phyloP scores from a whole-genome alignment of 116 monocot species.

The Trichopus zeylanicus region DNA sequence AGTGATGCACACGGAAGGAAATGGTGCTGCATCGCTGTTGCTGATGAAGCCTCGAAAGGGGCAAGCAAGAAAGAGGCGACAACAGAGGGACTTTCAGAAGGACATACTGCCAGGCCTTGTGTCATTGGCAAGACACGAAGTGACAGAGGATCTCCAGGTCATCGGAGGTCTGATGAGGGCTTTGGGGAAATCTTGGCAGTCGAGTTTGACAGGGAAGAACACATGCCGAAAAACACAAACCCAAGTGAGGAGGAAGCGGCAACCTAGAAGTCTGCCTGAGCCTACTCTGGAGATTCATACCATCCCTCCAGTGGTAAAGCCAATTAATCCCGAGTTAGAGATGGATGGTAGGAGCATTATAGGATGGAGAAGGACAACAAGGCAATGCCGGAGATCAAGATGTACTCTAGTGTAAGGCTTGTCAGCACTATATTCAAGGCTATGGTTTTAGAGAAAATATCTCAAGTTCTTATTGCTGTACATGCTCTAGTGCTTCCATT shows the following conservation, averaged over 20 bases:
- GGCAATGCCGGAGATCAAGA: conserved; percentile 58
- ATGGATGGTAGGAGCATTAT: conserved; percentile 20
- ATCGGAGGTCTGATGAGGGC: conserved; percentile 42
- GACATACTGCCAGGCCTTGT: conserved; percentile 78
- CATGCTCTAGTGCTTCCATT: conserved; percentile 8
- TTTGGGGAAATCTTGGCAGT: conserved; percentile 26
- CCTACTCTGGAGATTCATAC: conserved; percentile 1
- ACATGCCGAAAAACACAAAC: conserved; percentile 12
- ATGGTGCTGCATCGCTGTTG: conserved; percentile 15
- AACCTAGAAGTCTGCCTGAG: conserved; percentile 7
- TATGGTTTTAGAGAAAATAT: background rate
- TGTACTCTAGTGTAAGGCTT: conserved; percentile 20
- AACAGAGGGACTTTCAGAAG: conserved; percentile 72
- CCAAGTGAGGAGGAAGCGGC: conserved; percentile 11
- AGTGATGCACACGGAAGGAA: conserved; percentile 12
- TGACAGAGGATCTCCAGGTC: conserved; percentile 59
- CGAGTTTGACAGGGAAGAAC: conserved; percentile 11
- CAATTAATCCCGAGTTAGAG: conserved; percentile 9
- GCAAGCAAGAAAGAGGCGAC: conserved; percentile 39
- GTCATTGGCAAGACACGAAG: conserved; percentile 51
- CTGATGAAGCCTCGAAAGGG: conserved; percentile 28
- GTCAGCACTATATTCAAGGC: background rate
- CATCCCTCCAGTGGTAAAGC: conserved; percentile 6
- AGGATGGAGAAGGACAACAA: conserved; percentile 78
- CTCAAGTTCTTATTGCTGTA: no score